Evolutionary conservation across 345 rosid species (phyloP).

Genomic region (Durio zibethinus): DNA sequence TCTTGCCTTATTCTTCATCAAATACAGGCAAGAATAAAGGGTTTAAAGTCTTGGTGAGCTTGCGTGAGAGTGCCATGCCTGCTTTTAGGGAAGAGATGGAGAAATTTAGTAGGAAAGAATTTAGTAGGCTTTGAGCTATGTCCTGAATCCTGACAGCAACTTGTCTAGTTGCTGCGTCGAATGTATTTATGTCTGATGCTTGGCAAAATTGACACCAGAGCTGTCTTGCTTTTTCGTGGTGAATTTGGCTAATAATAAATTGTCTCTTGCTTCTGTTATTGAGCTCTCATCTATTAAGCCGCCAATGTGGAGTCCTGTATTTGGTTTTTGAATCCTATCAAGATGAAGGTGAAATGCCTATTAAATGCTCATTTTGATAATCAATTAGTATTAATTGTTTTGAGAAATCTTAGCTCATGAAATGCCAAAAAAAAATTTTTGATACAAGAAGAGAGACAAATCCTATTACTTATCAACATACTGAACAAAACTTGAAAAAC

Average conservation of each 20-base stretch:
- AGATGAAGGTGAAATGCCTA: not conserved
- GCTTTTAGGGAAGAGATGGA: constrained; percentile 63
- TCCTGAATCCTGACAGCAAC: constrained; percentile 14
- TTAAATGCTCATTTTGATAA: not conserved
- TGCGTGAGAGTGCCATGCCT: constrained; percentile 46
- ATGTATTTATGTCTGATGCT: not conserved
- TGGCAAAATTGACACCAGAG: not conserved
- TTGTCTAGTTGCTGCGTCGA: not conserved
- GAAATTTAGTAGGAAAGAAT: constrained; percentile 43
- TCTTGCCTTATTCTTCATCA: constrained; percentile 67
- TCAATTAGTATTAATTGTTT: not conserved
- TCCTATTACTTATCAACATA: no score
- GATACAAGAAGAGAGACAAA: not conserved
- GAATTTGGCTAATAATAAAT: not conserved
- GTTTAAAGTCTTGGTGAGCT: constrained; percentile 64
- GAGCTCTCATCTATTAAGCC: not conserved
- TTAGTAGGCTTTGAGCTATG: constrained; percentile 13
- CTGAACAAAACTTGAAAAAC: no score
- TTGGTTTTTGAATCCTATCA: not conserved
- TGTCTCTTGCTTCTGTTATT: not conserved
- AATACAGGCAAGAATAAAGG: constrained; percentile 42
- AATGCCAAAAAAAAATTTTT: not conserved
- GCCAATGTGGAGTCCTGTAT: not conserved
- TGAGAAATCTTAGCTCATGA: not conserved
- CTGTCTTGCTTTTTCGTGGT: not conserved